These are phyloP conservation scores for Peniophora sp. DNA, from an alignment of 1,284 basidiomycete genomes.

Conservation along the genomic window DNA sequence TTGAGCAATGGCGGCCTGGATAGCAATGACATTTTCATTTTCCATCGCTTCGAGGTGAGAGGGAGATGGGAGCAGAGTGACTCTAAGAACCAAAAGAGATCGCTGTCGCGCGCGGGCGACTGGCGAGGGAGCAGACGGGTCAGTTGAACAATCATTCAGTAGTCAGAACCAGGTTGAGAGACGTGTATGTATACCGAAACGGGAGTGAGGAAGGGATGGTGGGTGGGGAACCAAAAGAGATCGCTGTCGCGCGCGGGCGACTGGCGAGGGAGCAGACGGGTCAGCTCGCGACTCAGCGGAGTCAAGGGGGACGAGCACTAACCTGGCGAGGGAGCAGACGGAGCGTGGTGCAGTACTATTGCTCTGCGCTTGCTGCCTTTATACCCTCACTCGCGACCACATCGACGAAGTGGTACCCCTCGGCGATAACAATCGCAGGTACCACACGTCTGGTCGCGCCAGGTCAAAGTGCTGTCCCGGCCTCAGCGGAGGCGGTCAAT, in stretches of 20 bases:
- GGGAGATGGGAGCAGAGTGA: not conserved
- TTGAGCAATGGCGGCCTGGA: not conserved
- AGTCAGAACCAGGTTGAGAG: too few relatives aligned
- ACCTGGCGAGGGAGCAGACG: constrained; percentile 1
- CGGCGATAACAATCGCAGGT: not conserved
- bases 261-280: not conserved
- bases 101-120: not conserved
- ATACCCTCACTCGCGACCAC: not conserved
- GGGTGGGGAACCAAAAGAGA: not conserved
- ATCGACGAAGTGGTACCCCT: not conserved
- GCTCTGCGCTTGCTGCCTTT: not conserved
- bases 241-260: not conserved
- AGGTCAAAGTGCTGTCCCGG: not conserved
- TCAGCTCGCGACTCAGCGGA: not conserved
- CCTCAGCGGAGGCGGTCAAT: not conserved
- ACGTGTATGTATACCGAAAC: too few relatives aligned
- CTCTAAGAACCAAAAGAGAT: not conserved
- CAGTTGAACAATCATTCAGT: too few relatives aligned
- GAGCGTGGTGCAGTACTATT: not conserved
- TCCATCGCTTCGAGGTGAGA: not conserved
- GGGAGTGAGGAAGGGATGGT: not conserved
- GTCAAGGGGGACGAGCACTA: not conserved
- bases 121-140: not conserved
- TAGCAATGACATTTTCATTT: not conserved
- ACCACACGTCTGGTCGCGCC: not conserved